Evolutionary conservation across 192 early-diverging fungal species (phyloP).

Genomic region (Piromyces finnis): DNA sequence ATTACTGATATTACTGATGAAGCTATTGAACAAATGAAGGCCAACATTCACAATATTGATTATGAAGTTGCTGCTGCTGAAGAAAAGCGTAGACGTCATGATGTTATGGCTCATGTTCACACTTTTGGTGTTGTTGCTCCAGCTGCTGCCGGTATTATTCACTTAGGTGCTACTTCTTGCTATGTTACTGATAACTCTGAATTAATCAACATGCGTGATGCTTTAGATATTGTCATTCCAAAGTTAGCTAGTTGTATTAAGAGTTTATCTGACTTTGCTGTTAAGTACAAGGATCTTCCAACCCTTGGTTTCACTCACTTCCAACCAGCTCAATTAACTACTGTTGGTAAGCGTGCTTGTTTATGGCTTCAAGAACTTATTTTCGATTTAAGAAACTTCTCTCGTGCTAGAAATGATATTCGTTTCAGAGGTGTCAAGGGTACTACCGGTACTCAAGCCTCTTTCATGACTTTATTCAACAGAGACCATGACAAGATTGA

Average conservation of each 20-base stretch:
- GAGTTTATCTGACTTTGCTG: constrained; percentile 61
- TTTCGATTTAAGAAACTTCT: constrained; percentile 89
- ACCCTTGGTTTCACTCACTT: constrained; percentile 98
- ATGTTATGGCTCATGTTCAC: constrained; percentile 99
- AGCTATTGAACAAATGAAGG: constrained; percentile 76
- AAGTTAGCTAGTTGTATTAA: constrained; percentile 76
- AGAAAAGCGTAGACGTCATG: constrained; percentile 85
- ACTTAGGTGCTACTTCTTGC: constrained; percentile 94
- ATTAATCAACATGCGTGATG: constrained; percentile 89
- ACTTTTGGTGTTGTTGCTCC: constrained; percentile 75
- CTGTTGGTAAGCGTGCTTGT: constrained; percentile 90
- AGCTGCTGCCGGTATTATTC: constrained; percentile 83
- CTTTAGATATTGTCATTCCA: constrained; percentile 71
- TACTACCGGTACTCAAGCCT: constrained; percentile 96
- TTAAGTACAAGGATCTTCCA: constrained; percentile 61
- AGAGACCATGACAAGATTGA: constrained; percentile 89
- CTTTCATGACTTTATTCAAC: constrained; percentile 87
- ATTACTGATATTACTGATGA: constrained; percentile 70
- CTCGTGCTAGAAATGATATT: constrained; percentile 69
- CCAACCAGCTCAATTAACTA: constrained; percentile 95
- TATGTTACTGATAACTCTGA: constrained; percentile 99
- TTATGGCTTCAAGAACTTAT: constrained; percentile 94
- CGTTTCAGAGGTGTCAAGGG: constrained; percentile 94
- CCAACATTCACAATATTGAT: constrained; percentile 75
- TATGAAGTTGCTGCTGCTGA: constrained; percentile 72